These are phyloP conservation scores for Cunninghamia lanceolata DNA, from an alignment of 75 land plant species.

Conservation along the genomic window DNA sequence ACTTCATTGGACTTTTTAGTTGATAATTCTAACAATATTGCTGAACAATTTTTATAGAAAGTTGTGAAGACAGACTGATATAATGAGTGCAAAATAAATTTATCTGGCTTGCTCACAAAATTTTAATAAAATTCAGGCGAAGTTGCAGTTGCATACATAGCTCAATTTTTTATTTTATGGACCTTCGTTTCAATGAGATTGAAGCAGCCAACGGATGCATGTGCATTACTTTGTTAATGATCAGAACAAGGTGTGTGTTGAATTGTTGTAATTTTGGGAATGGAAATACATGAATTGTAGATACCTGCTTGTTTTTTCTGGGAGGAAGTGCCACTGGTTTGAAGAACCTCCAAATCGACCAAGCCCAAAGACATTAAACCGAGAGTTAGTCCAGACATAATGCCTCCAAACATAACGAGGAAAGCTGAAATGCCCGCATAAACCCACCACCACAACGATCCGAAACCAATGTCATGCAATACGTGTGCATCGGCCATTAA, in stretches of 20 bases:
- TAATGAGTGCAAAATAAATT: too few relatives aligned
- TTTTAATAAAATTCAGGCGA: not conserved
- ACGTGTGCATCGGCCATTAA: conserved; percentile 12
- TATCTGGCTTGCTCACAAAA: not conserved
- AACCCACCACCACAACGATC: conserved; percentile 41
- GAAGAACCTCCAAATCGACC: conserved; percentile 85
- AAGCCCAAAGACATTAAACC: conserved; percentile 85
- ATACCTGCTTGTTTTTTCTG: conserved; percentile 88
- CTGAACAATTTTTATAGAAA: too few relatives aligned
- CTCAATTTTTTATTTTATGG: too few relatives aligned
- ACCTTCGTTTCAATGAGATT: too few relatives aligned
- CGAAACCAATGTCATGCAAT: conserved; percentile 1
- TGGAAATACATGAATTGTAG: not conserved
- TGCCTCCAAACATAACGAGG: conserved; percentile 82
- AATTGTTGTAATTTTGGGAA: too few relatives aligned
- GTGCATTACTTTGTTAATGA: not conserved
- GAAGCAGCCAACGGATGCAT: not conserved
- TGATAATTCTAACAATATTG: too few relatives aligned
- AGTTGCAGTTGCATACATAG: not conserved
- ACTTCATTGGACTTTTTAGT: too few relatives aligned
- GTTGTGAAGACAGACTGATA: too few relatives aligned
- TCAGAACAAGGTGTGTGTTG: too few relatives aligned
- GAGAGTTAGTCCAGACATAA: conserved; percentile 90
- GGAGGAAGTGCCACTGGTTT: conserved; percentile 60
- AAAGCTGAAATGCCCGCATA: conserved; percentile 68